A percentile compares a stretch with the other conserved stretches of the same genome.
phyloP scores from a whole-genome alignment of 371 early-diverging fungal genomes.

The Mortierella sp. region DNA sequence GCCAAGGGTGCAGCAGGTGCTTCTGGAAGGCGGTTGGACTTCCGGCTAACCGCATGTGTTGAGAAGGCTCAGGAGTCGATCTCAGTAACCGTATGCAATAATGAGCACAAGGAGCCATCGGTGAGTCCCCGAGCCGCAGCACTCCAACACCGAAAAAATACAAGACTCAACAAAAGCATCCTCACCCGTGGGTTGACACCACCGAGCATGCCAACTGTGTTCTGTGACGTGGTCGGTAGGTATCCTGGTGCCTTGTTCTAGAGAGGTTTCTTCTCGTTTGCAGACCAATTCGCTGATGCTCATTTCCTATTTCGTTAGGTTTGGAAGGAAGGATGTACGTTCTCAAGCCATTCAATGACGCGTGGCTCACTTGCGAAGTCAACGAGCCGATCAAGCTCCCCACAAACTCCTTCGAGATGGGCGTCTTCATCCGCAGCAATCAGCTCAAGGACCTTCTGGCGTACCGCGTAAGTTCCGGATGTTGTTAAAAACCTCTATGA shows the following conservation, averaged over 20 bases:
- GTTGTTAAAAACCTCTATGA: too few relatives aligned
- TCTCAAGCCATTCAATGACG: slow-evolving; percentile 4
- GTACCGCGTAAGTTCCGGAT: too few relatives aligned
- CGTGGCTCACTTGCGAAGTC: too few relatives aligned
- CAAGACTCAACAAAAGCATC: slow-evolving; percentile 13
- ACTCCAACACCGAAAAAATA: slow-evolving; percentile 12
- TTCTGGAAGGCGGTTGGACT: slow-evolving; percentile 6
- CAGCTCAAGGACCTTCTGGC: too few relatives aligned
- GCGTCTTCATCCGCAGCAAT: too few relatives aligned
- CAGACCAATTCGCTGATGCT: not conserved
- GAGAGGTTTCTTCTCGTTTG: slow-evolving; percentile 5
- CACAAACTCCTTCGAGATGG: too few relatives aligned
- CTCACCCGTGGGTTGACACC: slow-evolving; percentile 2
- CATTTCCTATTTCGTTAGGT: slow-evolving; percentile 13
- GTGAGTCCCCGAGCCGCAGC: not conserved
- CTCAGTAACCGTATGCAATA: slow-evolving; percentile 12
- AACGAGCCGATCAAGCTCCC: too few relatives aligned
- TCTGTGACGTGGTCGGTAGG: slow-evolving; percentile 11
- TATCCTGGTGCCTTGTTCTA: slow-evolving; percentile 2
- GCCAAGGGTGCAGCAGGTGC: too few relatives aligned
- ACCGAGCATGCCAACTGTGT: slow-evolving; percentile 1
- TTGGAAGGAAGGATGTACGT: slow-evolving; percentile 7
- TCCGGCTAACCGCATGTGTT: slow-evolving; percentile 1
- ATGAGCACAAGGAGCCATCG: slow-evolving; percentile 11
- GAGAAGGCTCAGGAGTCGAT: not conserved